Conservation (phyloP, 495 filamentous ascomycete genomes). For the Chaetomium tenue region DNA sequence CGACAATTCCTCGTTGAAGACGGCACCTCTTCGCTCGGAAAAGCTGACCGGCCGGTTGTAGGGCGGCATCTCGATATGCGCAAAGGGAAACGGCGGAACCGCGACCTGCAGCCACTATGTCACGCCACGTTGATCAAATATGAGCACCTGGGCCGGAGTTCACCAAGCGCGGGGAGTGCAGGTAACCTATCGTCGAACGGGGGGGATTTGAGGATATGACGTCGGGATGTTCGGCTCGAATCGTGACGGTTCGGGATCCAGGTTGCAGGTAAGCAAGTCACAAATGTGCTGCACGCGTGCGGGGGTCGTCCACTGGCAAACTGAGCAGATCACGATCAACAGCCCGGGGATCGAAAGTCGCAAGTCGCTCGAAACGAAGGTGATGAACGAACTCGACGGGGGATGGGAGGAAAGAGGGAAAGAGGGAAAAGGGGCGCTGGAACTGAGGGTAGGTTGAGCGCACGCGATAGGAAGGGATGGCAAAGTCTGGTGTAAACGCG, state of each 20-base stretch:
- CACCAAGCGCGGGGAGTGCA: neutral
- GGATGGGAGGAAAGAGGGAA: neutral
- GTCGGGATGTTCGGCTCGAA: slow-evolving; percentile 3
- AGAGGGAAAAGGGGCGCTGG: neutral
- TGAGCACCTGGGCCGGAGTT: too few species aligned
- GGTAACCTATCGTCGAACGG: neutral
- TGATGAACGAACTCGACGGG: neutral
- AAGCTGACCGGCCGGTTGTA: slow-evolving; percentile 44
- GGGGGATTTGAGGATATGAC: neutral
- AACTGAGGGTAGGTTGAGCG: neutral
- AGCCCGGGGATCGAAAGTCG: too few species aligned
- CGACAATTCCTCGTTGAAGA: slow-evolving; percentile 45
- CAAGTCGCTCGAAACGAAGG: neutral
- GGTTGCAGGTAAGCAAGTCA: neutral
- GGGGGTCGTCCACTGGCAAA: neutral
- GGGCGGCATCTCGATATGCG: slow-evolving; percentile 36
- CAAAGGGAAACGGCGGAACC: neutral
- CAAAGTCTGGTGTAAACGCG: neutral
- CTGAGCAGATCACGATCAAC: neutral
- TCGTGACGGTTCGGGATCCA: neutral
- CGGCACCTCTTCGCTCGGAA: slow-evolving; percentile 46
- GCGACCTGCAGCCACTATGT: neutral
- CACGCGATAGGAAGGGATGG: slow-evolving; percentile 17
- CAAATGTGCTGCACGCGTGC: slow-evolving; percentile 3
- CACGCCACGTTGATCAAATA: neutral